These are phyloP conservation scores for Globisporangium uncinulatum DNA, from an alignment of 352 stramenopile species.

Conservation along the genomic window DNA sequence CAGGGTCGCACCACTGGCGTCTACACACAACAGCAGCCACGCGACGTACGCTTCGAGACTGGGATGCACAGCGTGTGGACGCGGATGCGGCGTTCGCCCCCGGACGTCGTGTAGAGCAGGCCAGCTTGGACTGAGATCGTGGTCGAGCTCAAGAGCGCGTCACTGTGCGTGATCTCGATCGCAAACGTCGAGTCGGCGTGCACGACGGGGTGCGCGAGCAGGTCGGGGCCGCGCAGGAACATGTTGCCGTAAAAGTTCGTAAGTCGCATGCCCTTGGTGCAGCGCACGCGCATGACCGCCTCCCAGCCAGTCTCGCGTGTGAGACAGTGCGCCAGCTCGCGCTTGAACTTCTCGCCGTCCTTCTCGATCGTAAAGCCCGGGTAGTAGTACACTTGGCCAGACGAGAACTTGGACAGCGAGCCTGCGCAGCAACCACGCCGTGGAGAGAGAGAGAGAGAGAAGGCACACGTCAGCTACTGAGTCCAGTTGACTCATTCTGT, in stretches of 20 bases:
- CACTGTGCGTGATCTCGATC: slow-evolving; percentile 97
- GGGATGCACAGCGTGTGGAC: slow-evolving; percentile 96
- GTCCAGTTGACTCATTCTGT: too few relatives aligned
- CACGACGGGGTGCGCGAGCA: slow-evolving; percentile 95
- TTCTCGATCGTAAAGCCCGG: slow-evolving; percentile 88
- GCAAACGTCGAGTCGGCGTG: slow-evolving; percentile 95
- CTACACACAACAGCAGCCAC: neutral
- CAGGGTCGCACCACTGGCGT: too few relatives aligned
- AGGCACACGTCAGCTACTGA: too few relatives aligned
- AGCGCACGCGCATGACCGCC: slow-evolving; percentile 96
- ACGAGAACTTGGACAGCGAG: slow-evolving; percentile 94
- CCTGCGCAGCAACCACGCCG: slow-evolving; percentile 18
- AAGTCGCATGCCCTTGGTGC: slow-evolving; percentile 96
- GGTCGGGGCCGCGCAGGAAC: slow-evolving; percentile 95
- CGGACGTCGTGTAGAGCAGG: slow-evolving; percentile 97
- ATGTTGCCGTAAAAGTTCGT: slow-evolving; percentile 99
- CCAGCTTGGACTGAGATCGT: slow-evolving; percentile 96
- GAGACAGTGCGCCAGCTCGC: slow-evolving; percentile 90
- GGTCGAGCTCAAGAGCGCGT: slow-evolving; percentile 90
- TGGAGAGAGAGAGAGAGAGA: neutral
- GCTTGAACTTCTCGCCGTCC: slow-evolving; percentile 92
- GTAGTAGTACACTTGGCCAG: slow-evolving; percentile 97
- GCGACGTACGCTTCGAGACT: slow-evolving; percentile 77
- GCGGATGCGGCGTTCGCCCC: slow-evolving; percentile 96
- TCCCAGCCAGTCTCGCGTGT: slow-evolving; percentile 93